Conservation (phyloP, 2,329 filamentous ascomycete species). For the Geoglossum cookeanum region DNA sequence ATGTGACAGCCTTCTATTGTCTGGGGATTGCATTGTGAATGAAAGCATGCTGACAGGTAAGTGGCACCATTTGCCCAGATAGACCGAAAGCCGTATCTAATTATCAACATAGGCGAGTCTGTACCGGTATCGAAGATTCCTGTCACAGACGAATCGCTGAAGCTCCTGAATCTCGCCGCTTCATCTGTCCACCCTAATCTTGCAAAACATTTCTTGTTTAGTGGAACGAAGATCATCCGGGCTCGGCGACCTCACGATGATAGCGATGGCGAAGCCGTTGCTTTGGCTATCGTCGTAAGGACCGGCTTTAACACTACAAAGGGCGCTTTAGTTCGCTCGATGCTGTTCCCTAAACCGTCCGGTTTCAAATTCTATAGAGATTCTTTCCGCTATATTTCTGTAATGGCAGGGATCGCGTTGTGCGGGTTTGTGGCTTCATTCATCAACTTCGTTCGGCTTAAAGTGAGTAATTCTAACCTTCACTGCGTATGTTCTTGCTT, state of each 20-base stretch:
- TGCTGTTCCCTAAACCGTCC: conserved; percentile 96
- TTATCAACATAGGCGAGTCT: conserved; percentile 48
- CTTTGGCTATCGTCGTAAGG: conserved; percentile 75
- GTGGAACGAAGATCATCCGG: conserved; percentile 86
- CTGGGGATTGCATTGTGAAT: conserved; percentile 94
- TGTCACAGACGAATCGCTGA: conserved; percentile 61
- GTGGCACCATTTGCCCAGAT: conserved; percentile 3
- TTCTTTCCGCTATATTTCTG: conserved; percentile 92
- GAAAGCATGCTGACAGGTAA: conserved; percentile 88
- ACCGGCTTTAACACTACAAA: conserved; percentile 98
- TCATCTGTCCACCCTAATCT: conserved; percentile 68
- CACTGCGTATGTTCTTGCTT: not conserved
- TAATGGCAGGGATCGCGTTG: conserved; percentile 75
- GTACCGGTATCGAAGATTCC: conserved; percentile 90
- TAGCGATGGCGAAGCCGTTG: conserved; percentile 71
- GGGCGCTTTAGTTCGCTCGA: conserved; percentile 82
- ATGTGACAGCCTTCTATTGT: conserved; percentile 76
- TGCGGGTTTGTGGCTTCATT: conserved; percentile 83
- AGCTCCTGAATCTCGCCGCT: conserved; percentile 55
- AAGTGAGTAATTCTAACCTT: conserved; percentile 20
- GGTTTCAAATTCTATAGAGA: conserved; percentile 98
- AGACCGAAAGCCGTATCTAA: conserved; percentile 8
- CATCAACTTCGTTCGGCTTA: conserved; percentile 76
- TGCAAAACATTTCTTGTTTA: conserved; percentile 80
- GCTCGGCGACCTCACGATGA: conserved; percentile 75